A percentile compares a stretch with the other conserved stretches of the same genome.
Conservation (phyloP, 2,329 filamentous ascomycete genomes). For the Colletotrichum magnum region DNA sequence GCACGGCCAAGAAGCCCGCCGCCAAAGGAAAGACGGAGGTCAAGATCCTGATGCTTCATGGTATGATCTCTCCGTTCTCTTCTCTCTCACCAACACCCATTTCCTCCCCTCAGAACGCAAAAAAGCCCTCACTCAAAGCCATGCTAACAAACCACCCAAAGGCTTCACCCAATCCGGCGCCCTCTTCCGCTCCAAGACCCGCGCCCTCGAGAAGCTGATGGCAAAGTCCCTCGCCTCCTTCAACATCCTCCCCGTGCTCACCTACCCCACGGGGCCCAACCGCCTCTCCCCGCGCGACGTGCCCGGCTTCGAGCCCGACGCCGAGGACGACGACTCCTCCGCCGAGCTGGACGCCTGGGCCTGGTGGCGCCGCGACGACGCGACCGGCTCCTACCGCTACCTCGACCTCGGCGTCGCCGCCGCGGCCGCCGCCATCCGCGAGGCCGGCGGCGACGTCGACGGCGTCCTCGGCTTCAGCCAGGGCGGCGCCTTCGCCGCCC, state of each 20-base stretch:
- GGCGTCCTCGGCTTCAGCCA: conserved; percentile 88
- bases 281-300: conserved; percentile 76
- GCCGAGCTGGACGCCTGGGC: conserved; percentile 78
- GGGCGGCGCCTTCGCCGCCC: conserved; percentile 79
- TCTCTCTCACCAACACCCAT: not conserved
- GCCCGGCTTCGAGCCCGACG: conserved; percentile 71
- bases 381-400: conserved; percentile 73
- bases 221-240: conserved; percentile 78
- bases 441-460: conserved; percentile 79
- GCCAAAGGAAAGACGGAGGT: conserved; percentile 63
- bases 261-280: conserved; percentile 79
- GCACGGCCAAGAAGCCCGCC: conserved; percentile 47
- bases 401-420: conserved; percentile 77
- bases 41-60: conserved; percentile 85
- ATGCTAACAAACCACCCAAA: conserved; percentile 46
- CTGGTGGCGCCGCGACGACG: conserved; percentile 84
- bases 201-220: conserved; percentile 86
- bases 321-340: conserved; percentile 45
- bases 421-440: conserved; percentile 73
- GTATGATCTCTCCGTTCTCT: conserved; percentile 52
- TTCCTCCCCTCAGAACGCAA: not conserved
- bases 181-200: conserved; percentile 89
- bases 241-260: conserved; percentile 66
- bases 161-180: conserved; percentile 93
- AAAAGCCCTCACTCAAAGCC: too few species aligned